These are phyloP conservation scores for Lactarius psammicola DNA, from an alignment of 768 basidiomycete genomes.

Conservation along the genomic window DNA sequence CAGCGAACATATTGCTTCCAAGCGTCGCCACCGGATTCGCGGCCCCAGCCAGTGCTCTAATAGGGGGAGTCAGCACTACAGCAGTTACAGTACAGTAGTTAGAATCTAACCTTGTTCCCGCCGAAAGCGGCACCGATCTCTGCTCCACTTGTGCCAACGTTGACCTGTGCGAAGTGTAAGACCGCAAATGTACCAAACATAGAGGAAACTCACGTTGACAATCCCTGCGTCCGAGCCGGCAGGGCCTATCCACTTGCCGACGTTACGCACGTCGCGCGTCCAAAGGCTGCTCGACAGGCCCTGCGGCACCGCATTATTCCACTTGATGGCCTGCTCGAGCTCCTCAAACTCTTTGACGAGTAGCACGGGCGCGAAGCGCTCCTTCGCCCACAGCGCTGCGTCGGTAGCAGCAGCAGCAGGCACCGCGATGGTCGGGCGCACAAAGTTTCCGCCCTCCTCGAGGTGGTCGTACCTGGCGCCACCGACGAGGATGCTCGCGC, in stretches of 20 bases:
- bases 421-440: conserved; percentile 81
- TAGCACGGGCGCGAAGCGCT: conserved; percentile 88
- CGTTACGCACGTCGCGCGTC: conserved; percentile 78
- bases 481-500: conserved; percentile 77
- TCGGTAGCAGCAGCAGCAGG: conserved; percentile 54
- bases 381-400: conserved; percentile 66
- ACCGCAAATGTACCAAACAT: not conserved
- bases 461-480: conserved; percentile 51
- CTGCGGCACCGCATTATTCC: conserved; percentile 90
- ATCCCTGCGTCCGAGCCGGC: conserved; percentile 89
- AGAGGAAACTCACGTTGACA: conserved; percentile 65
- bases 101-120: conserved; percentile 74
- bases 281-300: conserved; percentile 91
- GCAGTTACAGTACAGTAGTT: not conserved
- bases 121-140: conserved; percentile 89
- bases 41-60: conserved; percentile 88
- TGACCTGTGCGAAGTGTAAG: conserved; percentile 45
- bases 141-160: conserved; percentile 65
- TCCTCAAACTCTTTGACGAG: conserved; percentile 85
- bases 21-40: conserved; percentile 97
- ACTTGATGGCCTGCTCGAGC: conserved; percentile 80
- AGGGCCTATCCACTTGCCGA: conserved; percentile 92
- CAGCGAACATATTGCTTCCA: conserved; percentile 97
- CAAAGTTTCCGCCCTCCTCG: conserved; percentile 75
- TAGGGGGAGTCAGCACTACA: not conserved